Evolutionary conservation across 208 protist genomes (phyloP).

Genomic region (Wallacemonas sp.): DNA sequence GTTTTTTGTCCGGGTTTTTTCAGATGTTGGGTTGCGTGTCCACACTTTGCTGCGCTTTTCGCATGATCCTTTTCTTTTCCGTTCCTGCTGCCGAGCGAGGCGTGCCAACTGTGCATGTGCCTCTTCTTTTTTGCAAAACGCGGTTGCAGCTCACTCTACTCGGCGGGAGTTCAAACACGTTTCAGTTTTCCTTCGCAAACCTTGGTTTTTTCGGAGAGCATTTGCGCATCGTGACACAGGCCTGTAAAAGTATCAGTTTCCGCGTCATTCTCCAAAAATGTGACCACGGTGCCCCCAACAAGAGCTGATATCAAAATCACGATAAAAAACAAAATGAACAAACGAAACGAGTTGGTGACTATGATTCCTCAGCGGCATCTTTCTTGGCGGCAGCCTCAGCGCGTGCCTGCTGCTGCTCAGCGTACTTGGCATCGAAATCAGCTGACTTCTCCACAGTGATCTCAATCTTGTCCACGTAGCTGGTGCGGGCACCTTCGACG

Average conservation of each 20-base stretch:
- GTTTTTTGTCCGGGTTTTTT: conserved; percentile 10
- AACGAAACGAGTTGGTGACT: conserved; percentile 6
- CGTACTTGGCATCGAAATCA: conserved; percentile 78
- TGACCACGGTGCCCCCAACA: background rate
- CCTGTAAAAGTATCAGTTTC: too few relatives aligned
- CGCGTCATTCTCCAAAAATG: background rate
- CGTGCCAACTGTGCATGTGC: background rate
- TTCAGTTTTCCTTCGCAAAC: too few relatives aligned
- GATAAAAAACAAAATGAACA: background rate
- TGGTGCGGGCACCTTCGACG: conserved; percentile 55
- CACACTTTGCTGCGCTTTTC: background rate
- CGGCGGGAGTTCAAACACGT: too few relatives aligned
- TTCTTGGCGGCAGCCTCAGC: conserved; percentile 26
- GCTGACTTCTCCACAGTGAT: conserved; percentile 73
- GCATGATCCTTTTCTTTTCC: background rate
- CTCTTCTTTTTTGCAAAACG: background rate
- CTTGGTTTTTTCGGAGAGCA: too few relatives aligned
- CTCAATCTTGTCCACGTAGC: conserved; percentile 80
- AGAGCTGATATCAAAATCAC: background rate
- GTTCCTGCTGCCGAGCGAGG: too few relatives aligned
- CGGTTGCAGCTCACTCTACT: too few relatives aligned
- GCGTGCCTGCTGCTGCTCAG: conserved; percentile 71
- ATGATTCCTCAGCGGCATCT: conserved; percentile 5
- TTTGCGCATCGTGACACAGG: too few relatives aligned
- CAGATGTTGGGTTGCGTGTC: background rate